Conservation (phyloP, 345 rosid genomes). For the Salix purpurea region DNA sequence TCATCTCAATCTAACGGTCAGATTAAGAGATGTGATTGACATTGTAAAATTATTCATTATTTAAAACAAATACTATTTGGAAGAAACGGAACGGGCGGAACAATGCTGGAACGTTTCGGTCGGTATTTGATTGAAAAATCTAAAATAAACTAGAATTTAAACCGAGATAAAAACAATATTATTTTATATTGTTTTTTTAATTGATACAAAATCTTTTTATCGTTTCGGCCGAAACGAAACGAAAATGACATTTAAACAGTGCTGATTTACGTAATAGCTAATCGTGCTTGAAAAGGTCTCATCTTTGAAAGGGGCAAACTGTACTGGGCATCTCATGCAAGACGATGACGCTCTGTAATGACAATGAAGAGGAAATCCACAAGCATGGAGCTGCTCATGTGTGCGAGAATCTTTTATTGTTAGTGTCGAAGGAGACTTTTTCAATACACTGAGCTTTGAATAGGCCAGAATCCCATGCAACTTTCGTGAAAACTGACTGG, state of each 20-base stretch:
- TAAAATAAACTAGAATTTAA: too few species aligned
- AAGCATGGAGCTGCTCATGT: background rate
- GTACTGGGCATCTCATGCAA: background rate
- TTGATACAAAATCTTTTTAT: too few species aligned
- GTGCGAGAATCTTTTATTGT: constrained; percentile 12
- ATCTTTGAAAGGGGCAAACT: background rate
- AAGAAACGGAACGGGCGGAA: too few species aligned
- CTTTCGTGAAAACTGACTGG: background rate
- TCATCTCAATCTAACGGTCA: too few species aligned
- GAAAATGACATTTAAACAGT: background rate
- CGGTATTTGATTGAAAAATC: too few species aligned
- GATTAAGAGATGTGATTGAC: too few species aligned
- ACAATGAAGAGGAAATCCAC: background rate
- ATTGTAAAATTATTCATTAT: too few species aligned
- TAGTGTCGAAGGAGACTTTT: background rate
- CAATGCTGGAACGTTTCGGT: too few species aligned
- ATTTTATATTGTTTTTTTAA: too few species aligned
- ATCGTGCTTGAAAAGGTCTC: background rate
- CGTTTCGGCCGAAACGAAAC: accelerated
- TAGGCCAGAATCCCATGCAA: constrained; percentile 11
- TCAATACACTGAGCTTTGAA: constrained; percentile 5
- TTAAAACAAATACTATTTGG: too few species aligned
- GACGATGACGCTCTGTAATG: background rate
- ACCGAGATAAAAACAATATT: too few species aligned
- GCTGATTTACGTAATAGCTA: background rate